Conservation (phyloP, 495 filamentous ascomycete genomes). For the Talaromyces borbonicus region DNA sequence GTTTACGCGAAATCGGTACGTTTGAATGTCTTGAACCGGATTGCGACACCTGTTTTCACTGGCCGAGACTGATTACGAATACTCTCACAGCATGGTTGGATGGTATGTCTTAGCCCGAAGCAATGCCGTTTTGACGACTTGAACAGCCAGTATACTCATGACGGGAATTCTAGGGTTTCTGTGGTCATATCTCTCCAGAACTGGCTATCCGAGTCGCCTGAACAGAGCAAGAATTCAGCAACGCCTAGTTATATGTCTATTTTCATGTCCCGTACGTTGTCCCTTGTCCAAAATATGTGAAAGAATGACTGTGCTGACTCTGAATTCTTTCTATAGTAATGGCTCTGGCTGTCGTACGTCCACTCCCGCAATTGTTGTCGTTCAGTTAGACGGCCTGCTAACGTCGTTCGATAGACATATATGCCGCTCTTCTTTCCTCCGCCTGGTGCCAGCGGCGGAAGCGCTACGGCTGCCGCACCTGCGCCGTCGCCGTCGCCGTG, state of each 20-base stretch:
- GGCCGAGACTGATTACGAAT: conserved; percentile 1
- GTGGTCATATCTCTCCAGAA: conserved; percentile 75
- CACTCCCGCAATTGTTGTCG: conserved; percentile 6
- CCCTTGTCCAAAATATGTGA: not conserved
- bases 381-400: not conserved
- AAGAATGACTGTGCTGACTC: conserved; percentile 9
- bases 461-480: conserved; percentile 34
- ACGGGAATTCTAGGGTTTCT: conserved; percentile 50
- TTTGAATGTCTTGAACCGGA: not conserved
- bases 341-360: conserved; percentile 60
- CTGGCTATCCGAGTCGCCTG: conserved; percentile 78
- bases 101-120: too few species aligned
- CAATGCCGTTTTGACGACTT: too few species aligned
- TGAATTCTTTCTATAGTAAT: conserved; percentile 44
- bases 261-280: conserved; percentile 67
- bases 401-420: conserved; percentile 49
- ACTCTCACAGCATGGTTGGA: conserved; percentile 49
- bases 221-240: conserved; percentile 51
- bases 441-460: conserved; percentile 24
- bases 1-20: conserved; percentile 82
- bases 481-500: conserved; percentile 23
- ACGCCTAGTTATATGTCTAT: conserved; percentile 81
- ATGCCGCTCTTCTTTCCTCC: conserved; percentile 75
- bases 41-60: too few species aligned
- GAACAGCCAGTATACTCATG: not conserved